Base-by-base conservation (phyloP, 495 filamentous ascomycete genomes). In the Lophiotrema nucula region DNA sequence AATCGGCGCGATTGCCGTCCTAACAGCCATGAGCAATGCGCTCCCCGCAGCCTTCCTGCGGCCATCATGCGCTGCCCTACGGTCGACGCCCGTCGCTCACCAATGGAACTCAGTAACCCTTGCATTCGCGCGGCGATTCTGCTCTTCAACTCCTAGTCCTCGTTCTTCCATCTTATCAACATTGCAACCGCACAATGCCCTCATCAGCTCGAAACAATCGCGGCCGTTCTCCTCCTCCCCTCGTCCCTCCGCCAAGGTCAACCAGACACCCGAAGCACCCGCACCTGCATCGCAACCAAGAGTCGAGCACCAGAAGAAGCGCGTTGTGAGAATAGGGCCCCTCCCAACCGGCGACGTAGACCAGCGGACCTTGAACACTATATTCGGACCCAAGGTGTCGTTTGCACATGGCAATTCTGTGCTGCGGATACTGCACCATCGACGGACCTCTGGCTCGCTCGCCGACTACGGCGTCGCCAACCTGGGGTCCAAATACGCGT, bases 371-470 rank as follows among this genome's bases (percentile, higher is more conserved):
- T 77, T 88, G n/a, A 72, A 78, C 8, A 43, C 57, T 11, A 79
- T 93, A 3, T 92, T 95, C 59, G 83, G 84, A 1, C 65, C 72
- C 0, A 37, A 53, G n/a, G 70, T 73, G 11, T 64, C 87, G 21
- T 67, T 76, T 21, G 58, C 67, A 2, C 64, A 74, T 19, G 91
- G 82, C 44, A 92, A 91, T 65, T 74, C 75, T 22, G 72, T 91
- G 15, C 71, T 96, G 4, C 72, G 74, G 24, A 79, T 89, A 27
- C 72, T 95, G 1, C 89, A 96, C 65, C 82, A 81, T 23, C 82
- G 88, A 42, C 83, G 91, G 19, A 74, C 89, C 12, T 80, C 83
- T 11, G 91, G 91, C 18, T 90, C 88, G 0, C 76, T 92, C 8
- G 68, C 67, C 27, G 85, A 90, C 55, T 63, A 80, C 19, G 67